Conservation (phyloP, 345 rosid genomes). For the Kernera saxatilis region DNA sequence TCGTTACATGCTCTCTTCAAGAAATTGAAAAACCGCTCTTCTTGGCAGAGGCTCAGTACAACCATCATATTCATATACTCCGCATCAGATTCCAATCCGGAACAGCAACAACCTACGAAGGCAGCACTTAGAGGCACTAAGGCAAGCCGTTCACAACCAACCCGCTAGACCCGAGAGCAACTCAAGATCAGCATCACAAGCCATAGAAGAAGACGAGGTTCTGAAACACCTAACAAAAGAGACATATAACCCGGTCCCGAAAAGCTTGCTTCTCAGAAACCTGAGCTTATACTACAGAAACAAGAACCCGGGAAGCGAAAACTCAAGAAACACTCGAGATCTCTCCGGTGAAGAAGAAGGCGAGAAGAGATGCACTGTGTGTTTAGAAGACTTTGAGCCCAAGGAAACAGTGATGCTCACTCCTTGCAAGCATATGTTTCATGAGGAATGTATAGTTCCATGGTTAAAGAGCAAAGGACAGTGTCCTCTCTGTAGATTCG, state of each 20-base stretch:
- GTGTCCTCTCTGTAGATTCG: slow-evolving; percentile 71
- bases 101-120: slow-evolving; percentile 16
- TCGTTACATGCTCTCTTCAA: not conserved
- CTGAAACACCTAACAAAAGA: slow-evolving; percentile 52
- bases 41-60: slow-evolving; percentile 13
- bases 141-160: slow-evolving; percentile 24
- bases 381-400: slow-evolving; percentile 81
- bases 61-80: not conserved
- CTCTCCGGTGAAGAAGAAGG: slow-evolving; percentile 45
- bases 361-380: slow-evolving; percentile 54
- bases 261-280: slow-evolving; percentile 38
- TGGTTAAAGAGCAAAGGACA: slow-evolving; percentile 62
- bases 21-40: not conserved
- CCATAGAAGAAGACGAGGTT: slow-evolving; percentile 31
- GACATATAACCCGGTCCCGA: slow-evolving; percentile 49
- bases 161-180: not conserved
- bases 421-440: slow-evolving; percentile 87
- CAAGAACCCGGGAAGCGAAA: not conserved
- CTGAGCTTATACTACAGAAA: slow-evolving; percentile 55
- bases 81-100: slow-evolving; percentile 10
- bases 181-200: slow-evolving; percentile 21
- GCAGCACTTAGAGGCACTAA: slow-evolving; percentile 25
- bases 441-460: slow-evolving; percentile 71
- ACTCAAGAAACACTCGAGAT: not conserved
- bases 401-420: slow-evolving; percentile 60